These are phyloP conservation scores for Datisca glomerata DNA, from an alignment of 306 rosid species.

Conservation along the genomic window DNA sequence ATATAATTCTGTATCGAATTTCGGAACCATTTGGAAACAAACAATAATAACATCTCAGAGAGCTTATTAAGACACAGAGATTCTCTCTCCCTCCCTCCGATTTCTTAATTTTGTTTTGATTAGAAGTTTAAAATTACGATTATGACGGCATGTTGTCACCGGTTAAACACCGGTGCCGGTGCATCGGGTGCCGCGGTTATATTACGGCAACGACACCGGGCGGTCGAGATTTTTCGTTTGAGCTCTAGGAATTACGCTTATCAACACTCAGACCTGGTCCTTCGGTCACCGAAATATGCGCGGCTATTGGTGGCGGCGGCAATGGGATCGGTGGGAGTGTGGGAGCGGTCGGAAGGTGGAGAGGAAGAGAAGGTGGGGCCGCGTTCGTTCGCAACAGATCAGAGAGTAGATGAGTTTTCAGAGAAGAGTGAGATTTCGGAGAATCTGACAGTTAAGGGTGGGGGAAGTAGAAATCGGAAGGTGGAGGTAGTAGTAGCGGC, in stretches of 20 bases:
- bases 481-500: slow-evolving; percentile 55
- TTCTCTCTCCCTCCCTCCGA: too few relatives aligned
- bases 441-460: slow-evolving; percentile 8
- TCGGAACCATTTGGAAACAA: too few relatives aligned
- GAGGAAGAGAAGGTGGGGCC: slow-evolving; percentile 21
- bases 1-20: too few relatives aligned
- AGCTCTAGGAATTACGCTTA: background rate
- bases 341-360: slow-evolving; percentile 29
- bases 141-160: too few relatives aligned
- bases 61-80: too few relatives aligned
- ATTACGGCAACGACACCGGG: slow-evolving; percentile 10
- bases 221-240: slow-evolving; percentile 3
- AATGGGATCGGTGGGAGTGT: slow-evolving; percentile 15
- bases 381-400: slow-evolving; percentile 38
- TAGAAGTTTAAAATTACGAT: too few relatives aligned
- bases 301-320: slow-evolving; percentile 23
- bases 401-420: slow-evolving; percentile 15
- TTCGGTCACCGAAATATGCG: slow-evolving; percentile 13
- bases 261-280: slow-evolving; percentile 8
- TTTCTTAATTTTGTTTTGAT: too few relatives aligned
- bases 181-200: too few relatives aligned
- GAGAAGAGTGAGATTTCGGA: slow-evolving; percentile 16
- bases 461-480: slow-evolving; percentile 20
- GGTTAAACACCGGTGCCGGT: too few relatives aligned
- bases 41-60: too few relatives aligned